These are phyloP conservation scores for Nakazawaea siamensis DNA, from an alignment of 805 yeast species.

Conservation along the genomic window DNA sequence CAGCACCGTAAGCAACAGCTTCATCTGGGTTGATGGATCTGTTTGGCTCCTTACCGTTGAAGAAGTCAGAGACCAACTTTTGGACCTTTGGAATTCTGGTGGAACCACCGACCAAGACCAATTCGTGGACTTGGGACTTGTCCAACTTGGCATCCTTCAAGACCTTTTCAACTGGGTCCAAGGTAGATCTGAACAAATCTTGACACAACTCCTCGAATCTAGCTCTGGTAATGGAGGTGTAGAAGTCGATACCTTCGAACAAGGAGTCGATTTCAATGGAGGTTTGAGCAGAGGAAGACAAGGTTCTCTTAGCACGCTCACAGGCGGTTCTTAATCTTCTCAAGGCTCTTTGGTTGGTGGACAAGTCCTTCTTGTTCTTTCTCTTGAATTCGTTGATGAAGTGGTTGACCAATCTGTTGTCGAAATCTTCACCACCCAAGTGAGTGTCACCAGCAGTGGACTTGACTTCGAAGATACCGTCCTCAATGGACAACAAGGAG, in stretches of 20 bases:
- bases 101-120: constrained; percentile 95
- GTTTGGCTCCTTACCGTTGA: constrained; percentile 96
- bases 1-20: constrained; percentile 99
- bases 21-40: constrained; percentile 96
- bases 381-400: constrained; percentile 95
- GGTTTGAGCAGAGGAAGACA: constrained; percentile 93
- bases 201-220: constrained; percentile 96
- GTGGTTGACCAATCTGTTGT: constrained; percentile 90
- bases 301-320: constrained; percentile 98
- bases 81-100: constrained; percentile 97
- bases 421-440: constrained; percentile 99
- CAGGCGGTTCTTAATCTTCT: constrained; percentile 98
- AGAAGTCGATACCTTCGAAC: constrained; percentile 93
- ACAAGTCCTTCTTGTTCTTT: constrained; percentile 91
- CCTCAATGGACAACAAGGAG: constrained; percentile 82
- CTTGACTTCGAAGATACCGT: constrained; percentile 94
- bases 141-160: constrained; percentile 85
- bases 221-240: constrained; percentile 94
- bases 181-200: constrained; percentile 86
- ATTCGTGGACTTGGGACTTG: constrained; percentile 85
- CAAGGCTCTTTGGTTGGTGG: constrained; percentile 90
- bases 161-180: constrained; percentile 94
- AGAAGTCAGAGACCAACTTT: constrained; percentile 90
- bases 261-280: constrained; percentile 93
- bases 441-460: constrained; percentile 90